Percentiles rank a stretch among this genome's conserved stretches.
Evolutionary conservation across 495 filamentous ascomycete genomes (phyloP).

Genomic region (Hypomontagnella submonticulosa): DNA sequence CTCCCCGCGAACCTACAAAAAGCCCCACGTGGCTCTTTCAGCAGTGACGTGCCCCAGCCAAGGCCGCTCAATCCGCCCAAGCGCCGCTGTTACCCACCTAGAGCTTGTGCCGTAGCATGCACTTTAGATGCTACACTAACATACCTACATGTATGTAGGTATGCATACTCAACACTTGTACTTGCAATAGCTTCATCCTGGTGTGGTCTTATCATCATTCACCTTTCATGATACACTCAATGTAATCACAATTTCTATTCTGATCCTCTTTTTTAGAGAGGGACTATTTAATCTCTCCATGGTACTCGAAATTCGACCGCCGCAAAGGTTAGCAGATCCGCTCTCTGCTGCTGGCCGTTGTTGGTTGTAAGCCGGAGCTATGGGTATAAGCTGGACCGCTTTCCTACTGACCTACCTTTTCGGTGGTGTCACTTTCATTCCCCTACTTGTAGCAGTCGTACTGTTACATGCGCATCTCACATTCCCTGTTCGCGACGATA

Average conservation of each 20-base stretch:
- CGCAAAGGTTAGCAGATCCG: constrained; percentile 43
- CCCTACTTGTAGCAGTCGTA: constrained; percentile 72
- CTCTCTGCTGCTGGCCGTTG: constrained; percentile 39
- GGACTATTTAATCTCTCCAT: constrained; percentile 34
- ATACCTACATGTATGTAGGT: constrained; percentile 1
- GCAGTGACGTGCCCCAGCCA: constrained; percentile 28
- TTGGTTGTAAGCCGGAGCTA: constrained; percentile 49
- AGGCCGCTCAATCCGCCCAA: not conserved
- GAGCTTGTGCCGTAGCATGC: too few species aligned
- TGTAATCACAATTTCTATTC: not conserved
- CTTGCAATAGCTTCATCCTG: constrained; percentile 12
- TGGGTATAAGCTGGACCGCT: constrained; percentile 71
- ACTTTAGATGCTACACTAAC: too few species aligned
- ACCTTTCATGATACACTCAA: too few species aligned
- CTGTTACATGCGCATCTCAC: constrained; percentile 76
- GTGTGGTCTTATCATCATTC: constrained; percentile 12
- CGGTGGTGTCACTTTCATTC: constrained; percentile 91
- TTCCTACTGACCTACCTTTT: constrained; percentile 83
- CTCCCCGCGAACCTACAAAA: constrained; percentile 34
- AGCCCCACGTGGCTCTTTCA: constrained; percentile 42
- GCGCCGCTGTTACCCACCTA: constrained; percentile 22
- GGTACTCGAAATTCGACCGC: constrained; percentile 38
- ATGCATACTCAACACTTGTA: not conserved
- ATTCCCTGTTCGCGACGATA: constrained; percentile 64
- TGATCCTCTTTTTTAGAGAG: not conserved